These are phyloP conservation scores for Basipetospora chlamydospora DNA, from an alignment of 2,329 filamentous ascomycete species.

Conservation along the genomic window DNA sequence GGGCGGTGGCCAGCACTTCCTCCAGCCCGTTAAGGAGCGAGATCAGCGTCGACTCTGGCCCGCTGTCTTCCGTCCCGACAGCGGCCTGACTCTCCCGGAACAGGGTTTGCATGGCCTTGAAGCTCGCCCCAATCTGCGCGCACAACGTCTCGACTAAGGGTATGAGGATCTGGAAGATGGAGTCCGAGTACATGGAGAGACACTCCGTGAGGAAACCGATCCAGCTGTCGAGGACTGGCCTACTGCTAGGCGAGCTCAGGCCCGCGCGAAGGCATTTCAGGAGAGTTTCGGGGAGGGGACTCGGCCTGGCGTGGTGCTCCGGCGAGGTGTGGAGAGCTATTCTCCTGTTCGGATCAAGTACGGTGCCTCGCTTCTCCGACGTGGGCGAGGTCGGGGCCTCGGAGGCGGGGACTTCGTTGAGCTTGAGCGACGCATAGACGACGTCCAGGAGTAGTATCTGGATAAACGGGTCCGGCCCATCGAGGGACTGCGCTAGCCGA, in stretches of 20 bases:
- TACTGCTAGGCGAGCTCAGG: conserved; percentile 58
- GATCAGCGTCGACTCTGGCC: conserved; percentile 59
- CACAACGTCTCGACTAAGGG: conserved; percentile 86
- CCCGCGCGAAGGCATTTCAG: conserved; percentile 74
- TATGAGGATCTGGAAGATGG: conserved; percentile 80
- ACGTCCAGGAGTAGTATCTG: conserved; percentile 69
- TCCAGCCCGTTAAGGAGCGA: conserved; percentile 88
- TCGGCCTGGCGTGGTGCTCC: conserved; percentile 22
- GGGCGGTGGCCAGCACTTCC: conserved; percentile 73
- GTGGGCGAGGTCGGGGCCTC: conserved; percentile 28
- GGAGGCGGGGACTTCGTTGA: conserved; percentile 31
- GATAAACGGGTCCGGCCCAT: conserved; percentile 50
- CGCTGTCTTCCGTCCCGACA: conserved; percentile 3
- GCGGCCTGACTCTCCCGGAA: conserved; percentile 30
- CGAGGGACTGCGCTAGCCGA: conserved; percentile 46
- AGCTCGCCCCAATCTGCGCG: conserved; percentile 57
- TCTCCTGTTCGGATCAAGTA: conserved; percentile 18
- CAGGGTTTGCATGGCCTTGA: conserved; percentile 52
- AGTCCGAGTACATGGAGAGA: conserved; percentile 67
- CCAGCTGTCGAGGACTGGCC: conserved; percentile 80
- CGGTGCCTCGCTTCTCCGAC: conserved; percentile 30
- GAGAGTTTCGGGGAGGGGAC: conserved; percentile 40
- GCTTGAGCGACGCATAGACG: conserved; percentile 58
- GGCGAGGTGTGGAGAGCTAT: neutral
- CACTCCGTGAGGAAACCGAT: conserved; percentile 71